These are phyloP conservation scores for Ustilago loliicola DNA, from an alignment of 1,284 basidiomycete species.

Conservation along the genomic window DNA sequence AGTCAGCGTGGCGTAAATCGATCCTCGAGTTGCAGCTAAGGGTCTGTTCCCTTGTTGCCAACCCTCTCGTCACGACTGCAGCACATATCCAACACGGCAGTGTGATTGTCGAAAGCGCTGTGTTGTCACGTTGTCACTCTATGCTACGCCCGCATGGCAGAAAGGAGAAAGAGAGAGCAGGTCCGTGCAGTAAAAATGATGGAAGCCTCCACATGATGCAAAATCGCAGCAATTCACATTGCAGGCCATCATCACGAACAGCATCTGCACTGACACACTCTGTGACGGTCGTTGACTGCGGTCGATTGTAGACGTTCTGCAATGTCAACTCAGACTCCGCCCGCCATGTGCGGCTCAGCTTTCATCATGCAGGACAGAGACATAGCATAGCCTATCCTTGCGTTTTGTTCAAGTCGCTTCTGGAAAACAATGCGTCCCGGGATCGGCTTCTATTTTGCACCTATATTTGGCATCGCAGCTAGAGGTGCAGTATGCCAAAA, in stretches of 20 bases:
- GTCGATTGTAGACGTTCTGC: conserved; percentile 1
- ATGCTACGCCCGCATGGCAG: not conserved
- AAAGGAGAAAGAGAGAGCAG: not conserved
- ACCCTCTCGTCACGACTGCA: not conserved
- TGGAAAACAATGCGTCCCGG: not conserved
- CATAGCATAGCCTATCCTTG: not conserved
- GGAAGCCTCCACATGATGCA: conserved; percentile 17
- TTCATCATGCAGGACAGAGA: conserved; percentile 1
- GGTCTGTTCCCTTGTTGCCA: not conserved
- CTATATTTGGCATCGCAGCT: conserved; percentile 11
- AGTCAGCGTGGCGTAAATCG: conserved; percentile 2
- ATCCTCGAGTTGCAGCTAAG: conserved; percentile 14
- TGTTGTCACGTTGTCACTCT: not conserved
- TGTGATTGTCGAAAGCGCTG: not conserved
- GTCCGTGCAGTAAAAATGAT: conserved; percentile 10
- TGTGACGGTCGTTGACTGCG: not conserved
- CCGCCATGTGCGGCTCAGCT: not conserved
- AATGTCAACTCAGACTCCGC: not conserved
- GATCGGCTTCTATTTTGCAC: not conserved
- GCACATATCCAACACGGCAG: not conserved
- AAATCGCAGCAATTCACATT: not conserved
- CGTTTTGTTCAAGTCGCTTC: no score
- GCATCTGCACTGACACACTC: not conserved
- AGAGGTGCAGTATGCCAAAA: no score
- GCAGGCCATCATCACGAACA: not conserved